These are phyloP conservation scores for Spiraea crenata DNA, from an alignment of 331 rosid genomes.

Conservation along the genomic window DNA sequence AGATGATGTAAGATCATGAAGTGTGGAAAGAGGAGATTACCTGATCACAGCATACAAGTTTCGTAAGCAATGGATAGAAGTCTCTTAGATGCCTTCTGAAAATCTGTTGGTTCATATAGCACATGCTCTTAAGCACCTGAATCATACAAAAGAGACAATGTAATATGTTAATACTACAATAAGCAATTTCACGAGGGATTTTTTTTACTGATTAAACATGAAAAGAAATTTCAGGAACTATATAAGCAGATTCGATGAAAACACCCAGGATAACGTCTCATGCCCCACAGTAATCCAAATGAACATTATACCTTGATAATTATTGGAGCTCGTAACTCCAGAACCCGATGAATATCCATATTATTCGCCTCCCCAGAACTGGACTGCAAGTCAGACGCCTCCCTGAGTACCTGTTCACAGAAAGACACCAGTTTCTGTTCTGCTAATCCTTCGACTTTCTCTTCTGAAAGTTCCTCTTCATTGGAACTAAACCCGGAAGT, in stretches of 20 bases:
- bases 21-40: slow-evolving; percentile 42
- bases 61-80: slow-evolving; percentile 90
- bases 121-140: slow-evolving; percentile 93
- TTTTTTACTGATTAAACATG: no score
- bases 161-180: background rate
- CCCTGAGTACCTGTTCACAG: slow-evolving; percentile 89
- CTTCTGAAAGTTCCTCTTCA: slow-evolving; percentile 39
- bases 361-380: slow-evolving; percentile 71
- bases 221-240: no score
- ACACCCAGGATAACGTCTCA: background rate
- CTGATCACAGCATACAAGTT: slow-evolving; percentile 97
- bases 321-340: slow-evolving; percentile 90
- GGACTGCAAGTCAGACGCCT: slow-evolving; percentile 92
- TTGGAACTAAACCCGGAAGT: slow-evolving; percentile 54
- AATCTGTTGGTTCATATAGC: slow-evolving; percentile 80
- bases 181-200: no score
- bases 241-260: no score
- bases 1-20: background rate
- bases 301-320: slow-evolving; percentile 65
- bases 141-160: slow-evolving; percentile 11
- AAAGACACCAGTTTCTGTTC: slow-evolving; percentile 88
- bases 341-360: slow-evolving; percentile 84
- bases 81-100: slow-evolving; percentile 91
- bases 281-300: slow-evolving; percentile 1
- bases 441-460: slow-evolving; percentile 70